Base-by-base conservation (phyloP, 2,329 filamentous ascomycete species). In the Diplodia seriata region DNA sequence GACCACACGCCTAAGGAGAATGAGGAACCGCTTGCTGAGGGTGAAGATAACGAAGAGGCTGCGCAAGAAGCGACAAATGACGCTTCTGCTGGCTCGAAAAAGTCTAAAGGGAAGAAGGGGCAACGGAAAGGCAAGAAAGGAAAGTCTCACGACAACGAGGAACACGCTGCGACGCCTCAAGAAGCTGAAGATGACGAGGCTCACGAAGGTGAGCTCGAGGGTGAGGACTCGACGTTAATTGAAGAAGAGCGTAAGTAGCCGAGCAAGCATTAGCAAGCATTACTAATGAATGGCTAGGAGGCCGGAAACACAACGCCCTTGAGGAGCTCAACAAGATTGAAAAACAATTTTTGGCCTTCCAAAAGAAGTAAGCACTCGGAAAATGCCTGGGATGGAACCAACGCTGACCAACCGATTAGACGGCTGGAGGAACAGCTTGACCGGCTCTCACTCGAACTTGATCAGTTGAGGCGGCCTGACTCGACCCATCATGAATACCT, bases 341-440 rank as follows among this genome's bases (percentile, higher is more conserved):
- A 77, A 91, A 91, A 77, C 92, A 95, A 76, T 99, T 99, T 80
- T 88, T 90, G 69, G 86, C 91, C 20, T 92, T 98, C 75, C 88
- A 93, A 74, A 93, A 93, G 71, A 90, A 89, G 90, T 91, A 76
- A 73, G 85, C 80, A 57, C 38, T 20, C n/a, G 1, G 2, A 14
- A 15, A 5, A 20, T 20, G n/a, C 15, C 8, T 31, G 8, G 8
- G 2, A 29, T 15, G 5, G 14, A 4, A 23, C n/a, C 15, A 5
- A 40, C 23, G 36, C 55, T 67, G 31, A 67, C 40, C 26, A 11
- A 31, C 8, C 18, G 23, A 29, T 74, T 11, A 96, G 93, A 71
- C 86, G 97, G 51, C 95, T 94, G 78, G 92, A 95, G 75, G 94
- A 98, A 78, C 88, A 93, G 70, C 86, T 99, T 26, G 90, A 91